Evolutionary conservation across 2,329 filamentous ascomycete genomes (phyloP).

Genomic region (Erysiphe neolycopersici): DNA sequence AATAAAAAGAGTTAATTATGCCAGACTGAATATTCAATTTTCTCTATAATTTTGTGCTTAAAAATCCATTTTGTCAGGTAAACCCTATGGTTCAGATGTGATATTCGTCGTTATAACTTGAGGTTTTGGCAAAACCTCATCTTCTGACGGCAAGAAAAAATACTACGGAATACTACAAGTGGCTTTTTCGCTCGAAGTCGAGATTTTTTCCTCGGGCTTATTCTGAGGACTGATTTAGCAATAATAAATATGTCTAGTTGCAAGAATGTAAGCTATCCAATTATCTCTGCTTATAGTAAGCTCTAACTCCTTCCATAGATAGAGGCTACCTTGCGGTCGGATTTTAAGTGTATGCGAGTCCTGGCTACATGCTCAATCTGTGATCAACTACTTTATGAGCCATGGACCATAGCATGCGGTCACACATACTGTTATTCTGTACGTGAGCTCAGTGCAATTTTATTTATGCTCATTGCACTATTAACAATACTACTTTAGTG

Average conservation of each 20-base stretch:
- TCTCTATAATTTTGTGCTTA: too few relatives aligned
- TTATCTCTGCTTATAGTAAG: not conserved
- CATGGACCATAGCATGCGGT: slow-evolving; percentile 38
- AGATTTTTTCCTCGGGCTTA: too few relatives aligned
- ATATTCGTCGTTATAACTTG: too few relatives aligned
- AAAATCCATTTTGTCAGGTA: too few relatives aligned
- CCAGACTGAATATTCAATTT: too few relatives aligned
- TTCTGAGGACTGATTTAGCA: too few relatives aligned
- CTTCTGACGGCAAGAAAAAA: too few relatives aligned
- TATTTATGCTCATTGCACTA: slow-evolving; percentile 1
- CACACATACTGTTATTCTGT: slow-evolving; percentile 48
- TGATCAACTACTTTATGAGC: slow-evolving; percentile 40
- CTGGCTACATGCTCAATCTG: slow-evolving; percentile 43
- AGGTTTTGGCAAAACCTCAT: too few relatives aligned
- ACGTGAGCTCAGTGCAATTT: slow-evolving; percentile 8
- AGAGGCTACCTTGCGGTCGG: slow-evolving; percentile 13
- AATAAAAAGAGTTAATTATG: too few relatives aligned
- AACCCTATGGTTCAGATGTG: too few relatives aligned
- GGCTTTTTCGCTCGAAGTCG: too few relatives aligned
- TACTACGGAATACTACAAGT: too few relatives aligned
- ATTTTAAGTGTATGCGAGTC: slow-evolving; percentile 32
- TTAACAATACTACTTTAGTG: slow-evolving; percentile 6
- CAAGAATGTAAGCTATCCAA: not conserved
- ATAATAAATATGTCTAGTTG: not conserved
- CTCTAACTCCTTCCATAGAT: slow-evolving; percentile 5